Conservation (phyloP, 768 basidiomycete species). For the Rhizopogon vinicolor region DNA sequence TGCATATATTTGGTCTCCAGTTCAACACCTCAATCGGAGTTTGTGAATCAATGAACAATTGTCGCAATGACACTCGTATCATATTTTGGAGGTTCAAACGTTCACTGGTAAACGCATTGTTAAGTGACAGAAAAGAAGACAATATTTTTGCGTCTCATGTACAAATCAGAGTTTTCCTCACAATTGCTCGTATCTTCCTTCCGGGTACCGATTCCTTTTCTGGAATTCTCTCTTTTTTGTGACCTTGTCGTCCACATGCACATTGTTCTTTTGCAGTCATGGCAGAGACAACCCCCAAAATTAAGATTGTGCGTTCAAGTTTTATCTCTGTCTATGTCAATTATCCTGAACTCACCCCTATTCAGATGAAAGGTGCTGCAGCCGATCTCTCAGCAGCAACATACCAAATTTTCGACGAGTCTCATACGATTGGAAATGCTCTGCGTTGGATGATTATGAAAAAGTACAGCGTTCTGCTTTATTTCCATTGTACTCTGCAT, state of each 20-base stretch:
- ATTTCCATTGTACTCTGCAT: background rate
- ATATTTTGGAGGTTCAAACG: background rate
- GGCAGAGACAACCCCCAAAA: constrained; percentile 25
- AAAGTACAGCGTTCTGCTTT: constrained; percentile 56
- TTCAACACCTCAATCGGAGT: constrained; percentile 2
- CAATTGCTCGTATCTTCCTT: too few species aligned
- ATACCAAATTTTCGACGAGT: constrained; percentile 89
- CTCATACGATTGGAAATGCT: constrained; percentile 94
- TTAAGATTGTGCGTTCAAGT: constrained; percentile 21
- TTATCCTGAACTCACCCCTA: constrained; percentile 5
- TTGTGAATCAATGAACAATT: background rate
- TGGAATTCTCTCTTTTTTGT: background rate
- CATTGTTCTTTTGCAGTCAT: constrained; percentile 9
- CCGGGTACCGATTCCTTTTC: background rate
- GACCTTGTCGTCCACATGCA: background rate
- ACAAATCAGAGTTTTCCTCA: too few species aligned
- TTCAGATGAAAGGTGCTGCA: constrained; percentile 78
- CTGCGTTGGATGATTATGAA: constrained; percentile 99
- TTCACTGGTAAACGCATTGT: background rate
- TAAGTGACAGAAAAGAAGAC: background rate
- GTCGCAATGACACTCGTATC: background rate
- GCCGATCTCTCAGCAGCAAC: constrained; percentile 85
- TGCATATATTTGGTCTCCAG: constrained; percentile 3
- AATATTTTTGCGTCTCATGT: background rate
- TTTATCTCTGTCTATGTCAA: background rate